Conservation (phyloP, 139 green algal genomes). For the Asterochloris erici region DNA sequence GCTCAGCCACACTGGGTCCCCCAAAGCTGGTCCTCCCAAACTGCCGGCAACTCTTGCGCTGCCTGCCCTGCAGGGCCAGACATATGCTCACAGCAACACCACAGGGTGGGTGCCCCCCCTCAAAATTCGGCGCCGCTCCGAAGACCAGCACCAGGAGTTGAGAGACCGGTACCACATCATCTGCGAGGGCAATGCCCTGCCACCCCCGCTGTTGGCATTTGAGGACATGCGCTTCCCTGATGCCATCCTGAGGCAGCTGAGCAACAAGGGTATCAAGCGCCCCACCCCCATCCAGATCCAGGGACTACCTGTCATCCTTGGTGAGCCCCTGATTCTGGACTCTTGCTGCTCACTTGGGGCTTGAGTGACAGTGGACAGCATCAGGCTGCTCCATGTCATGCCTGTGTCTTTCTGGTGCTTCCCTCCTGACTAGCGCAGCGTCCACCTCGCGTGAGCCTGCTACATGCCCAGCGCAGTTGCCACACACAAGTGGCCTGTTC, state of each 20-base stretch:
- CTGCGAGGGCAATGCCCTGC: conserved; percentile 79
- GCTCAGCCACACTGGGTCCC: no score
- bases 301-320: conserved; percentile 88
- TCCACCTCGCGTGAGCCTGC: no score
- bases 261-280: conserved; percentile 78
- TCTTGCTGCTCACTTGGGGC: no score
- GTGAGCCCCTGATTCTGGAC: no score
- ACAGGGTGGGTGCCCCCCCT: conserved; percentile 94
- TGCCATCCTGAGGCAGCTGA: conserved; percentile 69
- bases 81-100: conserved; percentile 71
- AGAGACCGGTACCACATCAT: conserved; percentile 91
- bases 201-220: conserved; percentile 86
- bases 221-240: conserved; percentile 51
- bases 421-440: no score
- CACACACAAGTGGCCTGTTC: no score
- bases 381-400: no score
- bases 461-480: no score
- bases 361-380: no score
- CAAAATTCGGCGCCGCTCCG: conserved; percentile 61
- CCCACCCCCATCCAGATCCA: conserved; percentile 96
- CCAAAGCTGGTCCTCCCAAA: no score
- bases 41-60: background rate
- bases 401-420: no score
- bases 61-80: conserved; percentile 42
- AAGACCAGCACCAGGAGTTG: conserved; percentile 62